Base-by-base conservation (phyloP, 768 basidiomycete genomes). In the Psilocybe cyanescens region DNA sequence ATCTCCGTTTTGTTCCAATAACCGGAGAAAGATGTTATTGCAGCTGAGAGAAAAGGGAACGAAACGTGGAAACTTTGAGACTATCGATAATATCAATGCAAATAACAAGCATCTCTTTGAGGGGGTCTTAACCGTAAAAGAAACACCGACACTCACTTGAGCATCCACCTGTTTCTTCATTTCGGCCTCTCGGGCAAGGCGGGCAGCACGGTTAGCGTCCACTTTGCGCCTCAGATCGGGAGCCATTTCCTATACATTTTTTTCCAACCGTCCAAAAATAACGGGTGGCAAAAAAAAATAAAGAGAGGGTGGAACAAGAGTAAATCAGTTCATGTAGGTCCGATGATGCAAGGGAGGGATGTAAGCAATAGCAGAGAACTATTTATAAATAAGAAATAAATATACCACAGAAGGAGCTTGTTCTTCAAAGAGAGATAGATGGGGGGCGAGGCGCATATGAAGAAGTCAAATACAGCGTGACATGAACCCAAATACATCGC, bases 221-320 rank as follows among this genome's bases (percentile, higher is more conserved):
- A 90, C 88, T 66, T 83, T 84, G 50, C 83, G 81, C 65, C 79
- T 81, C 62, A 89, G 71, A 75, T 87, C 86, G 63, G 89, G 88
- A 19, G 88, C 80, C 79, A 90, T 79, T 70, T 79, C 76, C 88
- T 89, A 68, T 52, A 61, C 55, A 58, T 64, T 14, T 44, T 44
- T 46, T 46, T 56, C 19, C 29, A 48, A 54, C 1, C 46, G 28
- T 19, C 49, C 30, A 39, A 47, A 35, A 41, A 53, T 29, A 52
- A 61, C 41, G 29, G n/a, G 52, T 55, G 47, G 41, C 49, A 47
- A 55, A 55, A 31, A 56, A 50, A 45, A 59, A 63, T 59, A 61
- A n/a, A 48, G 14, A 54, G 35, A 49, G 52, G 55, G 47, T 16
- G 17, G 14, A 56, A 47, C 61, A 39, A 37, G n/a, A n/a, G 48